These are phyloP conservation scores for Verticillium nubilum DNA, from an alignment of 2,329 filamentous ascomycete genomes.

Conservation along the genomic window DNA sequence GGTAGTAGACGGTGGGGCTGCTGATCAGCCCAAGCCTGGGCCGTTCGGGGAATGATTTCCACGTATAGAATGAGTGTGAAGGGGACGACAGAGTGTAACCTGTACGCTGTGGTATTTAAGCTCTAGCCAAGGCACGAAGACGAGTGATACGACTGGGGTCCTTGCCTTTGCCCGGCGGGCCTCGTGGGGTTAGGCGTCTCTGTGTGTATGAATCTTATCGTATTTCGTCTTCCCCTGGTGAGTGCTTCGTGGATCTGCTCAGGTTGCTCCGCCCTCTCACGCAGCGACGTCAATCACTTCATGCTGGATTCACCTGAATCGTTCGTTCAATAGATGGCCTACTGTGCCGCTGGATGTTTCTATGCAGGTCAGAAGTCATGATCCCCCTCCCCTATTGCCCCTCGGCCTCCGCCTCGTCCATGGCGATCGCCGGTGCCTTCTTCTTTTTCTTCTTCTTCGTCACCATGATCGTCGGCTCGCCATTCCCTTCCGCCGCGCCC, in stretches of 20 bases:
- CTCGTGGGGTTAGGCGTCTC: not conserved
- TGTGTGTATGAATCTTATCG: not conserved
- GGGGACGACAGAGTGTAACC: not conserved
- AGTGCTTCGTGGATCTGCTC: too few species aligned
- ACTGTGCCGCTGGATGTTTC: not conserved
- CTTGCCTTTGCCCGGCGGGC: not conserved
- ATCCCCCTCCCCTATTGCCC: not conserved
- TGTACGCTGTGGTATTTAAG: not conserved
- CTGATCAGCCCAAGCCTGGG: too few species aligned
- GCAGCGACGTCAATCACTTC: too few species aligned
- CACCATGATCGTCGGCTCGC: constrained; percentile 21
- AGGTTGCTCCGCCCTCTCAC: not conserved
- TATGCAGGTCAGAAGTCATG: not conserved
- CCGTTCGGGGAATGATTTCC: not conserved
- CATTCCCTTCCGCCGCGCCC: constrained; percentile 5
- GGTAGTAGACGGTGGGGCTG: too few species aligned
- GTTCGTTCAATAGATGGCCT: not conserved
- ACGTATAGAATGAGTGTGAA: not conserved
- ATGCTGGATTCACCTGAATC: not conserved
- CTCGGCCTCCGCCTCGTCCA: constrained; percentile 1
- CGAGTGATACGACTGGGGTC: not conserved
- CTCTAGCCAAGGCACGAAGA: not conserved
- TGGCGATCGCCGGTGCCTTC: constrained; percentile 11
- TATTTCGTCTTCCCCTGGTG: too few species aligned
- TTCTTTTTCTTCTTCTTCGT: constrained; percentile 36